These are phyloP conservation scores for Graphium sp. DNA, from an alignment of 2,329 filamentous ascomycete species.

Conservation along the genomic window DNA sequence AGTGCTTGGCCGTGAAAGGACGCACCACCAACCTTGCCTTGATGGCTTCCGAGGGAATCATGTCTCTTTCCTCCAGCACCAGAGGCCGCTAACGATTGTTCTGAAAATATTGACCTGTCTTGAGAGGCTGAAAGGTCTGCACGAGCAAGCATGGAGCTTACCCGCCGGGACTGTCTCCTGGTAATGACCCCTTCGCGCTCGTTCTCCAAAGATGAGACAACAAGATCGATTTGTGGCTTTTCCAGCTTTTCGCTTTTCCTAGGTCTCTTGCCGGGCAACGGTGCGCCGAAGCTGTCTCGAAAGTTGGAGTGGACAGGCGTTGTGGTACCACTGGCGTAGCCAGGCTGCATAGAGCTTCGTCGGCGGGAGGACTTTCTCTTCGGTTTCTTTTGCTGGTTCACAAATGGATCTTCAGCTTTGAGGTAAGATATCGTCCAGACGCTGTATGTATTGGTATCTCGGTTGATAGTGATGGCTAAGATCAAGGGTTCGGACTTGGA, in stretches of 20 bases:
- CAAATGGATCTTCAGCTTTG: slow-evolving; percentile 43
- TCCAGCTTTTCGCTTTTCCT: slow-evolving; percentile 34
- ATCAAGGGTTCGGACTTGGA: slow-evolving; percentile 36
- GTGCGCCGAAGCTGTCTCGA: slow-evolving; percentile 61
- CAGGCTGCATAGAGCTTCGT: slow-evolving; percentile 48
- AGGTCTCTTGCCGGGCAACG: slow-evolving; percentile 32
- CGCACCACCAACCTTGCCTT: slow-evolving; percentile 42
- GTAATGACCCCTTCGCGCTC: slow-evolving; percentile 39
- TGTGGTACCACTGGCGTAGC: slow-evolving; percentile 54
- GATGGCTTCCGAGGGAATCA: slow-evolving; percentile 58
- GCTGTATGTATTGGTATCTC: slow-evolving; percentile 59
- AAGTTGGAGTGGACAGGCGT: slow-evolving; percentile 58
- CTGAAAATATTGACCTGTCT: slow-evolving; percentile 64
- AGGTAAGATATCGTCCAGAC: slow-evolving; percentile 75
- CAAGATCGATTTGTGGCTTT: slow-evolving; percentile 35
- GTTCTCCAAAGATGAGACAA: slow-evolving; percentile 52
- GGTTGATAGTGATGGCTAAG: slow-evolving; percentile 67
- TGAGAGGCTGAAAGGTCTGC: slow-evolving; percentile 76
- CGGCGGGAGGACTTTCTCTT: slow-evolving; percentile 31
- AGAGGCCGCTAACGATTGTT: slow-evolving; percentile 30
- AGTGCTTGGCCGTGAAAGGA: slow-evolving; percentile 24
- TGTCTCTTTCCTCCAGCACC: slow-evolving; percentile 38
- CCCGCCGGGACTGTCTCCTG: slow-evolving; percentile 51
- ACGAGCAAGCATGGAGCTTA: slow-evolving; percentile 81
- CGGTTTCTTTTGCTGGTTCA: slow-evolving; percentile 26